Evolutionary conservation across 805 yeast genomes (phyloP).

Genomic region (Starmerella bombicola): DNA sequence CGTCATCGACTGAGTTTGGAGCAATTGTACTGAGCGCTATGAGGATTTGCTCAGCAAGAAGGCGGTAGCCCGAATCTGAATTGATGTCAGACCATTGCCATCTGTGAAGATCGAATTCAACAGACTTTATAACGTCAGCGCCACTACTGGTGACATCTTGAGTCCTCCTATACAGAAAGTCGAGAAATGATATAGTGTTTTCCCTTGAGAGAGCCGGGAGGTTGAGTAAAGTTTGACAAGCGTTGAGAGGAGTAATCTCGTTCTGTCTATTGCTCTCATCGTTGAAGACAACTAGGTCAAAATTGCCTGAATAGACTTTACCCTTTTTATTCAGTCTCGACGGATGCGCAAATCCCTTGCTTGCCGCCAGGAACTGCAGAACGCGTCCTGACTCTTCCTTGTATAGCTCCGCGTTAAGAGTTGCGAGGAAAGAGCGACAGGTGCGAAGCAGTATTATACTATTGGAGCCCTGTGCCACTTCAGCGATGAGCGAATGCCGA

Average conservation of each 20-base stretch:
- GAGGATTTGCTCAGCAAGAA: neutral
- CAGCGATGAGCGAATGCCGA: neutral
- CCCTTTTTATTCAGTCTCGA: conserved; percentile 16
- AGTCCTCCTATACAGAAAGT: neutral
- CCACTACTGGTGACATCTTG: neutral
- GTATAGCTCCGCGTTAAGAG: conserved; percentile 10
- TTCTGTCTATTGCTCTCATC: neutral
- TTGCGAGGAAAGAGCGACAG: conserved; percentile 1
- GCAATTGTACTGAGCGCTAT: neutral
- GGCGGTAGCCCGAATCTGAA: neutral
- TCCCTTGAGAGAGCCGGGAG: neutral
- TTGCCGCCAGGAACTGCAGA: conserved; percentile 8
- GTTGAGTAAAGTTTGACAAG: neutral
- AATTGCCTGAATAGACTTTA: neutral
- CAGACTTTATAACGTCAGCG: neutral
- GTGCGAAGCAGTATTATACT: conserved; percentile 13
- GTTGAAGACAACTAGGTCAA: neutral
- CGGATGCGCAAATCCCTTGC: conserved; percentile 17
- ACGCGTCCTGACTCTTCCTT: conserved; percentile 5
- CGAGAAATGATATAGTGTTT: neutral
- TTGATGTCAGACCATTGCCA: neutral
- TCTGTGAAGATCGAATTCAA: neutral
- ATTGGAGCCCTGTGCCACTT: conserved; percentile 5
- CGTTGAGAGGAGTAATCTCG: neutral
- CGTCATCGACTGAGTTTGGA: neutral